Percentiles rank a stretch among this genome's conserved stretches.
These are phyloP conservation scores for Mercurialis annua DNA, from an alignment of 345 rosid species.

Conservation along the genomic window DNA sequence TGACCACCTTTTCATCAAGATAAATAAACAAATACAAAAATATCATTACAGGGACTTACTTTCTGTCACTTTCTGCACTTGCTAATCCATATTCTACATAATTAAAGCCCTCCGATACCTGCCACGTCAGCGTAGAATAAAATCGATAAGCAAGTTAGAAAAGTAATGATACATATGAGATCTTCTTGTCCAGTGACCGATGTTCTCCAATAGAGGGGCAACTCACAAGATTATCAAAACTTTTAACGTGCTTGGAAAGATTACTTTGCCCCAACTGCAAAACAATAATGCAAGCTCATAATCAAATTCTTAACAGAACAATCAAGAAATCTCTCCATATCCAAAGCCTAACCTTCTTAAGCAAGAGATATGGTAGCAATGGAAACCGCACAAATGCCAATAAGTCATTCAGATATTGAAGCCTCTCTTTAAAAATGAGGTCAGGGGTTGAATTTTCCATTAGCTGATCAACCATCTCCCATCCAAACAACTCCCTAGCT, in stretches of 20 bases:
- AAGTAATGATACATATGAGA: no score
- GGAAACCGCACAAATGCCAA: conserved; percentile 78
- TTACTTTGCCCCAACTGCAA: conserved; percentile 71
- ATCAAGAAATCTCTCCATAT: conserved; percentile 9
- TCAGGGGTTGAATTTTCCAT: conserved; percentile 38
- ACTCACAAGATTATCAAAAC: conserved; percentile 65
- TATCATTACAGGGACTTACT: conserved; percentile 39
- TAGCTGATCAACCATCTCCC: conserved; percentile 69
- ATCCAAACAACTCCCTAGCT: conserved; percentile 54
- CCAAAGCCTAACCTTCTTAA: conserved; percentile 54
- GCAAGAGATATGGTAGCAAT: conserved; percentile 56
- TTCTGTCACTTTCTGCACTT: conserved; percentile 43
- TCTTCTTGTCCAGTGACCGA: neutral
- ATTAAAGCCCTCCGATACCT: conserved; percentile 66
- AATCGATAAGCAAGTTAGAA: conserved; percentile 11
- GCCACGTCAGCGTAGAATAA: conserved; percentile 21
- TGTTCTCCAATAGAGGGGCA: neutral
- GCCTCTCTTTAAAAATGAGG: conserved; percentile 57
- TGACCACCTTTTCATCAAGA: neutral
- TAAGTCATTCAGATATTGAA: conserved; percentile 48
- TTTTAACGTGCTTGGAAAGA: conserved; percentile 42
- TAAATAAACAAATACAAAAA: neutral
- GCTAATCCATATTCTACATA: conserved; percentile 41
- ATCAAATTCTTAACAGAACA: neutral
- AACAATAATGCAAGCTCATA: conserved; percentile 20